Conservation (phyloP, 257 asterid genomes). For the Jaltomata sinuosa region DNA sequence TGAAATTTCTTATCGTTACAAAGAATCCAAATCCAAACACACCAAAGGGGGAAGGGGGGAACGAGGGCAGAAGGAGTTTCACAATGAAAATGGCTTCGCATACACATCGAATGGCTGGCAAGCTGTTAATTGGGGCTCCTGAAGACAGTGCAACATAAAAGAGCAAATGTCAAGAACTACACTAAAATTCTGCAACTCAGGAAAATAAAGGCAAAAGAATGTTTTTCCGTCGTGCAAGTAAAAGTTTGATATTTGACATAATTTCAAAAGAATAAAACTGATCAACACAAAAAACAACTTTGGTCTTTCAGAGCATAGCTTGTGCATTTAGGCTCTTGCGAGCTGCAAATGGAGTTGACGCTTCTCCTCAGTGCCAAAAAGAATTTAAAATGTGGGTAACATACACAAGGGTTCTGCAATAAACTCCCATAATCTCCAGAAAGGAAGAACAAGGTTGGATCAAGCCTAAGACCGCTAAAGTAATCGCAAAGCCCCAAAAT, state of each 20-base stretch:
- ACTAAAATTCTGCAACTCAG: background rate
- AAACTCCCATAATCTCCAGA: background rate
- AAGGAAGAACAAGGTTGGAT: background rate
- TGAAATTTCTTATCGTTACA: background rate
- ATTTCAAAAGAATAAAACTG: background rate
- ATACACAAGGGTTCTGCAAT: background rate
- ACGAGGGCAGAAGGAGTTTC: slow-evolving; percentile 13
- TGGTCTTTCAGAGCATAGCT: background rate
- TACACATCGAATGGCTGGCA: slow-evolving; percentile 72
- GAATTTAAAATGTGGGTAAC: background rate
- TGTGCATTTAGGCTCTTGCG: background rate
- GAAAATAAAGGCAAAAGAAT: background rate
- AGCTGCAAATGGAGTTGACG: background rate
- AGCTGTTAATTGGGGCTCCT: slow-evolving; percentile 94
- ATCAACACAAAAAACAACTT: background rate
- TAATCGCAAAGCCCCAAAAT: background rate
- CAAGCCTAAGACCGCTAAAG: background rate
- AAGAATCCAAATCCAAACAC: background rate
- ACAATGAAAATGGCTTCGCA: slow-evolving; percentile 82
- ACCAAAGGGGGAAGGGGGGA: background rate
- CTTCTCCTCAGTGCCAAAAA: background rate
- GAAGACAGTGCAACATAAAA: slow-evolving; percentile 17
- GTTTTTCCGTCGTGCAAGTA: background rate
- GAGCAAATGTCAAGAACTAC: background rate
- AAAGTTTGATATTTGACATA: background rate